Evolutionary conservation across 2,329 filamentous ascomycete species (phyloP).

Genomic region (Thielaviopsis punctulata): DNA sequence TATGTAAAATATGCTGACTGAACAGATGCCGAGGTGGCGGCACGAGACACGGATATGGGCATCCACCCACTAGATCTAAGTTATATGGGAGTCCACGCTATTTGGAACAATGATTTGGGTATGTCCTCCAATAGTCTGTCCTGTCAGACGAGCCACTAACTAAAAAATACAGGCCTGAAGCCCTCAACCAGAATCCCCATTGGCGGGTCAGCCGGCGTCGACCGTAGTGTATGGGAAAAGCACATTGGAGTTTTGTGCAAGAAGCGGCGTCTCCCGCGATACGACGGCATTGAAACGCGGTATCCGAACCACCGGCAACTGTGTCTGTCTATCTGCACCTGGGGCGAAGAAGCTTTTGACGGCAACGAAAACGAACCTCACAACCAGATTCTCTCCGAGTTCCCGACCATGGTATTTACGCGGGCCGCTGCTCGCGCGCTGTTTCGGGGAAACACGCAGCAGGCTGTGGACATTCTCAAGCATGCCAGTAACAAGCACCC

Average conservation of each 20-base stretch:
- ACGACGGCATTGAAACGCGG: constrained; percentile 44
- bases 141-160: not conserved
- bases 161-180: constrained; percentile 25
- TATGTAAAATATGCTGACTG: constrained; percentile 2
- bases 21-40: constrained; percentile 44
- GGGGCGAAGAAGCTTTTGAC: constrained; percentile 35
- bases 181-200: constrained; percentile 30
- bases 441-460: constrained; percentile 51
- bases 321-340: constrained; percentile 58
- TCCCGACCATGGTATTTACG: constrained; percentile 42
- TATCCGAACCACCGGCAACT: constrained; percentile 56
- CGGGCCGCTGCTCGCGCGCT: constrained; percentile 62
- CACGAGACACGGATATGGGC: constrained; percentile 53
- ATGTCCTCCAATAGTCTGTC: constrained; percentile 15
- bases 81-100: constrained; percentile 54
- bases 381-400: constrained; percentile 26
- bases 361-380: constrained; percentile 23
- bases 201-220: constrained; percentile 28
- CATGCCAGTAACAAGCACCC: constrained; percentile 43
- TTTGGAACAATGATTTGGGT: constrained; percentile 58
- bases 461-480: constrained; percentile 54
- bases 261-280: constrained; percentile 42
- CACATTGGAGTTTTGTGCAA: constrained; percentile 47
- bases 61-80: constrained; percentile 51
- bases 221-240: constrained; percentile 35